Evolutionary conservation across 2,329 filamentous ascomycete genomes (phyloP), one percentile per base, ranked within the genome.

Genomic region (Talaromyces sp.): DNA sequence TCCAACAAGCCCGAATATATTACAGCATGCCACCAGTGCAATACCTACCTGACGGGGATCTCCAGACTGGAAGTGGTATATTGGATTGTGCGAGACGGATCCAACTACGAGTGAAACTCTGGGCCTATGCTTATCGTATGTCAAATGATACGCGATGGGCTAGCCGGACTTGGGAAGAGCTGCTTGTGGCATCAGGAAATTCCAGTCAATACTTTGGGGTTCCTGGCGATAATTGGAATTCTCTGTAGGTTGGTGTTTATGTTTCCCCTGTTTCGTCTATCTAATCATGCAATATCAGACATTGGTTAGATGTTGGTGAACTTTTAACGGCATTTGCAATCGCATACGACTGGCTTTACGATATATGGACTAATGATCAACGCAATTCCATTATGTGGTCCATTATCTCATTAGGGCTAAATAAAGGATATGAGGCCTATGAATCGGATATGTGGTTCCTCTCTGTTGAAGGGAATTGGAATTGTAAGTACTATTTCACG

Each of bases 261-360:
- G 4, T 22, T 1, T 4, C 15, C 10, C 17, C 9, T n/a, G 5
- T n/a, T 54, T 49, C 22, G 19, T 13, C 13, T 30, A 32, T 44
- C 30, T 49, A 57, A 10, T 57, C 10, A 27, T 19, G 19, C 22
- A 7, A 8, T 49, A 13, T 11, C 7, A 57, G 55, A 6, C 42
- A 57, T 28, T 57, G 55, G 55, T 15, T 57, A 13, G 55, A 57
- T 30, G 55, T 57, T 25, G 42, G 55, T 4, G 55, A 57, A 47
- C 32, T 51, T 47, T 15, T 49, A 19, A 47, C 42, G 15, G 39
- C 55, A 5, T 57, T 49, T 47, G 39, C 55, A 30, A 47, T 32
- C 33, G 55, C 55, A 47, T 57, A 57, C 51, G 55, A 57, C 39
- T 57, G 55, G 55, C 8, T 57, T 15, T 57, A 51, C 17, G 27